Conservation (phyloP, 2,329 filamentous ascomycete genomes). For the Sporothrix brunneoviolacea region DNA sequence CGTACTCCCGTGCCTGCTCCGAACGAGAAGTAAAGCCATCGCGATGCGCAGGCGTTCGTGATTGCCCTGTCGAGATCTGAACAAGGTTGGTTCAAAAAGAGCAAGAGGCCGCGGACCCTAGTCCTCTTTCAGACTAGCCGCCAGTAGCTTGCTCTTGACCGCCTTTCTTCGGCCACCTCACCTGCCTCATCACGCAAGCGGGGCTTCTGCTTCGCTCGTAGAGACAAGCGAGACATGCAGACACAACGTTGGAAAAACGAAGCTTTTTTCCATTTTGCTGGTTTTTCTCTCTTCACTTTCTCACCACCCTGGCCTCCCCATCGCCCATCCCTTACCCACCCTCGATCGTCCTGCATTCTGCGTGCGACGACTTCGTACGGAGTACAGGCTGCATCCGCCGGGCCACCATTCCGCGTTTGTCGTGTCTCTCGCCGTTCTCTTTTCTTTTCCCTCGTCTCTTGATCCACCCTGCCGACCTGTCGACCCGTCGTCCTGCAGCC, state of each 20-base stretch:
- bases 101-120: slow-evolving; percentile 10
- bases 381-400: slow-evolving; percentile 5
- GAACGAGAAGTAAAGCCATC: neutral
- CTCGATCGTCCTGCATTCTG: neutral
- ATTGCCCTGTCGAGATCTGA: neutral
- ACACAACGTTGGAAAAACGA: neutral
- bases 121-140: slow-evolving; percentile 1
- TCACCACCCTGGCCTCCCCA: neutral
- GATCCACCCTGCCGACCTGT: neutral
- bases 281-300: neutral
- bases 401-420: slow-evolving; percentile 9
- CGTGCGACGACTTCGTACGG: neutral
- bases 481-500: no score
- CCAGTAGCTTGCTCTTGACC: slow-evolving; percentile 8
- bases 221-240: neutral
- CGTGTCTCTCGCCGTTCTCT: neutral
- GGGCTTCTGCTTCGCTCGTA: slow-evolving; percentile 5
- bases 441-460: neutral
- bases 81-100: slow-evolving; percentile 6
- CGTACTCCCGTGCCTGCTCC: no score
- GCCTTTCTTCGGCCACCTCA: slow-evolving; percentile 6
- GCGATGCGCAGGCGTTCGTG: slow-evolving; percentile 5
- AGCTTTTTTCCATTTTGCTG: neutral
- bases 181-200: slow-evolving; percentile 11
- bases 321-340: neutral